Evolutionary conservation across 2,329 filamentous ascomycete genomes (phyloP).

Genomic region (Lachnellula hyalina): DNA sequence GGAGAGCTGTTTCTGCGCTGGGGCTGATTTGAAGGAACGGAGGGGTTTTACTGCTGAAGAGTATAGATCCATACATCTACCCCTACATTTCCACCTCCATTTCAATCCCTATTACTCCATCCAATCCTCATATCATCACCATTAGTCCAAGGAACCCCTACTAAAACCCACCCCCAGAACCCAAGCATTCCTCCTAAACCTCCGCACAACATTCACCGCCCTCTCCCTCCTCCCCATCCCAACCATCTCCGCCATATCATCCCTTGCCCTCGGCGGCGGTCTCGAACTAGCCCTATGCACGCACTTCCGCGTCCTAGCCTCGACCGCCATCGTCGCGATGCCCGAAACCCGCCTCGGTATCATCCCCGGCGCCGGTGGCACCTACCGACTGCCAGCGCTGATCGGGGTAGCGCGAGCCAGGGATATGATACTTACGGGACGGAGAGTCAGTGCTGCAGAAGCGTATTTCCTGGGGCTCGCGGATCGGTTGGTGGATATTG

Average conservation of each 20-base stretch:
- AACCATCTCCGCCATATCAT: slow-evolving; percentile 83
- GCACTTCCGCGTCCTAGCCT: slow-evolving; percentile 80
- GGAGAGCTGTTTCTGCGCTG: slow-evolving; percentile 88
- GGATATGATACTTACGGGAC: slow-evolving; percentile 84
- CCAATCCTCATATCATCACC: no score
- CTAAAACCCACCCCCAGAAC: slow-evolving; percentile 50
- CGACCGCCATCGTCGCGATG: slow-evolving; percentile 71
- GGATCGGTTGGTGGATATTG: slow-evolving; percentile 81
- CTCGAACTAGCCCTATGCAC: slow-evolving; percentile 89
- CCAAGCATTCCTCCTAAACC: slow-evolving; percentile 66
- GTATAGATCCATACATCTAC: slow-evolving; percentile 38
- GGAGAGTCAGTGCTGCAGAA: slow-evolving; percentile 76
- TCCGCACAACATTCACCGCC: slow-evolving; percentile 69
- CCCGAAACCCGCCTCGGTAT: slow-evolving; percentile 93
- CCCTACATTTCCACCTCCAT: not conserved
- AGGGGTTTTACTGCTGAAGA: slow-evolving; percentile 70
- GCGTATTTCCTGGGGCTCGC: slow-evolving; percentile 89
- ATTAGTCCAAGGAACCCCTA: no score
- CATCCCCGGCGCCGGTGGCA: slow-evolving; percentile 90
- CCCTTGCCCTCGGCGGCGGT: slow-evolving; percentile 83
- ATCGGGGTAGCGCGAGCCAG: slow-evolving; percentile 78
- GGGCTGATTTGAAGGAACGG: slow-evolving; percentile 89
- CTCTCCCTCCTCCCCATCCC: slow-evolving; percentile 77
- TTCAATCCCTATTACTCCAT: no score
- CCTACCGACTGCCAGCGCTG: slow-evolving; percentile 75